phyloP scores from a whole-genome alignment of 2,329 filamentous ascomycete species.

The Talaromyces pinophilus region DNA sequence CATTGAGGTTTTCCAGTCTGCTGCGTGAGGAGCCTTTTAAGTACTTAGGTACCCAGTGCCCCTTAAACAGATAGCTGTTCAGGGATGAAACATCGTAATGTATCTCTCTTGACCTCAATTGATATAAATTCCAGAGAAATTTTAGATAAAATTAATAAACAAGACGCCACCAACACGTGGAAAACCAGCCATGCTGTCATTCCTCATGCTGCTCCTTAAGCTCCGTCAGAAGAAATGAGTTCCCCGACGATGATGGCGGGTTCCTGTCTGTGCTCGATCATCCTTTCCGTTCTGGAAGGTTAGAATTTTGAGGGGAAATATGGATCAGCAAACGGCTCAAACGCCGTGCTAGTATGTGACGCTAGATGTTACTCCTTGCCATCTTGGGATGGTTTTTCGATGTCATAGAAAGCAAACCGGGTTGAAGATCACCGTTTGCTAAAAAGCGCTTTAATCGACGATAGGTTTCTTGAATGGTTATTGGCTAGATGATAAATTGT shows the following conservation, averaged over 20 bases:
- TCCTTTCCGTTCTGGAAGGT: conserved; percentile 9
- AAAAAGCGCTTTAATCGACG: background rate
- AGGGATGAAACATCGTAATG: background rate
- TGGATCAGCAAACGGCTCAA: conserved; percentile 3
- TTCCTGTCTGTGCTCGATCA: conserved; percentile 12
- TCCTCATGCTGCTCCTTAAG: background rate
- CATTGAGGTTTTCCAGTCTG: background rate
- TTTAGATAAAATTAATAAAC: background rate
- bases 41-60: background rate
- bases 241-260: background rate
- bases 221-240: background rate
- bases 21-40: background rate
- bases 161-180: background rate
- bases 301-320: background rate
- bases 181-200: background rate
- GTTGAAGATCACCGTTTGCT: background rate
- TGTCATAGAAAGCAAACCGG: background rate
- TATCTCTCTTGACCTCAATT: background rate
- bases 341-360: background rate
- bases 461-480: background rate
- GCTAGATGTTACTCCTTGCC: background rate
- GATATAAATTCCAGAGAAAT: background rate
- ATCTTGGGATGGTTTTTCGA: background rate
- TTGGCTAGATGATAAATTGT: background rate
- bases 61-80: background rate